Evolutionary conservation across 768 basidiomycete genomes (phyloP).

Genomic region (Obba rivulosa): DNA sequence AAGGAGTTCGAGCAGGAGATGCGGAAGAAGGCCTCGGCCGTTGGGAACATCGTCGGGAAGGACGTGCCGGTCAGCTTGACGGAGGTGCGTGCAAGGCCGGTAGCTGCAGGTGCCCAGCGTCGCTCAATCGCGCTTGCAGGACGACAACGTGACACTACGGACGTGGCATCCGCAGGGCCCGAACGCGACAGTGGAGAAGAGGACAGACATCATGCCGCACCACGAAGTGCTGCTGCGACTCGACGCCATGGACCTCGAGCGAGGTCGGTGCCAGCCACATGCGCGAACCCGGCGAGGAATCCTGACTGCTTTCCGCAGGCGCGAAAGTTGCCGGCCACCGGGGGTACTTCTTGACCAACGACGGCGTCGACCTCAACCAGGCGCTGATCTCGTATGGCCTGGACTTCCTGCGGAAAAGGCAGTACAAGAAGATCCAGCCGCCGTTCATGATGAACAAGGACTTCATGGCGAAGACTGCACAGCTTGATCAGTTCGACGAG

Average conservation of each 20-base stretch:
- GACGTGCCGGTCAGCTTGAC: slow-evolving; percentile 80
- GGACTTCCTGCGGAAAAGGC: slow-evolving; percentile 78
- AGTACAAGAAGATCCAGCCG: slow-evolving; percentile 92
- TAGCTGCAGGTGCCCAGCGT: too few relatives aligned
- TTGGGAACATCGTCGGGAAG: slow-evolving; percentile 92
- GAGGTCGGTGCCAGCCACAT: slow-evolving; percentile 55
- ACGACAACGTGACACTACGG: slow-evolving; percentile 79
- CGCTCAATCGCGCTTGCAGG: slow-evolving; percentile 43
- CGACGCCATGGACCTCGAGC: slow-evolving; percentile 95
- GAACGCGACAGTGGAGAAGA: slow-evolving; percentile 64
- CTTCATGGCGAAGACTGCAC: slow-evolving; percentile 95
- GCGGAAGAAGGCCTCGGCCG: slow-evolving; percentile 71
- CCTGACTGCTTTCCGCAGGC: slow-evolving; percentile 46
- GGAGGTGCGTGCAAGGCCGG: slow-evolving; percentile 52
- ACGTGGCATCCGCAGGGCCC: slow-evolving; percentile 86
- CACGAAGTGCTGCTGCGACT: slow-evolving; percentile 92
- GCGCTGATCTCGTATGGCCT: slow-evolving; percentile 93
- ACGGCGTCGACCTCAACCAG: slow-evolving; percentile 96
- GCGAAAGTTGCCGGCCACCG: slow-evolving; percentile 93
- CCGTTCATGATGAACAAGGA: slow-evolving; percentile 99
- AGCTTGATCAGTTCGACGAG: slow-evolving; percentile 97
- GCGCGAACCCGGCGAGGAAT: too few relatives aligned
- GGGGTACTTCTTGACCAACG: slow-evolving; percentile 93
- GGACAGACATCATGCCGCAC: slow-evolving; percentile 84
- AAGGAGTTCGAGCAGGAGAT: slow-evolving; percentile 74